Evolutionary conservation across 1,284 basidiomycete species (phyloP).

Genomic region (Trametes sp.): DNA sequence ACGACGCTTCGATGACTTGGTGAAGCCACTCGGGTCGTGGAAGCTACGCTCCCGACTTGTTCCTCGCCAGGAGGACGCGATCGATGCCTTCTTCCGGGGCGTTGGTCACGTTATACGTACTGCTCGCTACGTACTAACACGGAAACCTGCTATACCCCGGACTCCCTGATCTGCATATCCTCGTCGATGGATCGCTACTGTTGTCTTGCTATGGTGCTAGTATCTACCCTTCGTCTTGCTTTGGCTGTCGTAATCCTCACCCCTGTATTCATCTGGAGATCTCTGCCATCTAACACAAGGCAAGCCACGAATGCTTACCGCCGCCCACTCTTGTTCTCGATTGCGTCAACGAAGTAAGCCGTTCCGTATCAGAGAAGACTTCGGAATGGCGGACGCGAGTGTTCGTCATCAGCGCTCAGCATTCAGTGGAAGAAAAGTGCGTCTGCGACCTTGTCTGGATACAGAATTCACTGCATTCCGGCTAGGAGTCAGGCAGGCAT

Average conservation of each 20-base stretch:
- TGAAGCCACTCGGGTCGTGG: conserved; percentile 3
- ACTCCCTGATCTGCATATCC: background rate
- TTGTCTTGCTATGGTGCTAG: background rate
- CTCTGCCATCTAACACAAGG: too few species aligned
- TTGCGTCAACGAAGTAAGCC: too few species aligned
- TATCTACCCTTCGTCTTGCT: background rate
- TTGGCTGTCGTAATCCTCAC: background rate
- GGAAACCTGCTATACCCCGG: conserved; percentile 9
- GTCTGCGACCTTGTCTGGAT: background rate
- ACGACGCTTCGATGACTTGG: conserved; percentile 16
- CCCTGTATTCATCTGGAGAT: background rate
- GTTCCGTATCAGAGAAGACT: too few species aligned
- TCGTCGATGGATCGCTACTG: background rate
- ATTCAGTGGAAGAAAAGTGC: background rate
- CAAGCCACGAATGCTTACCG: too few species aligned
- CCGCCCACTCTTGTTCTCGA: too few species aligned
- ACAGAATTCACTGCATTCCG: background rate
- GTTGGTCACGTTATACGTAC: conserved; percentile 11
- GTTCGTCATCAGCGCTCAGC: too few species aligned
- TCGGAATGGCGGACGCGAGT: too few species aligned
- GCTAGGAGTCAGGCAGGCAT: background rate
- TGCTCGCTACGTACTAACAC: conserved; percentile 8
- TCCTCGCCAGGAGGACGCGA: background rate
- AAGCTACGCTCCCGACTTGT: conserved; percentile 18
- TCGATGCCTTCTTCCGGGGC: background rate